Base-by-base conservation (phyloP, 2,329 filamentous ascomycete species). In the Fusarium tupiense region DNA sequence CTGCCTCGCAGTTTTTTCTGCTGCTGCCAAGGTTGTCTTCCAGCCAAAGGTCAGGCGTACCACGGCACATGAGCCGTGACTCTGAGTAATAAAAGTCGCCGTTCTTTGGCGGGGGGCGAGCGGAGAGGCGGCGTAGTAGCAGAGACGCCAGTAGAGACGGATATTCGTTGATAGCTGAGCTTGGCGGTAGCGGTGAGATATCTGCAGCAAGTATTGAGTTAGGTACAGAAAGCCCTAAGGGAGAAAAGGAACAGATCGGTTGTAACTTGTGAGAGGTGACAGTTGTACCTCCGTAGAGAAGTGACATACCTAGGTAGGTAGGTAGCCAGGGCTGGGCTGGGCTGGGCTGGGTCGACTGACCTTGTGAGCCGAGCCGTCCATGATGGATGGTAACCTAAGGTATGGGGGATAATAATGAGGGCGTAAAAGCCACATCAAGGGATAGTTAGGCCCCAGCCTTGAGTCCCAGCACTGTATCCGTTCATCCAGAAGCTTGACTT, bases 21-120 rank as follows among this genome's bases (percentile, higher is more conserved):
- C 46, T 50, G 38, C 61, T 38, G 66, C 60, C 66, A 70, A 70
- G 66, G 50, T 65, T 26, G 49, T 64, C 26, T 29, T 40, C 46
- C 26, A 52, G 49, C 31, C 43, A 43, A 67, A 74, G 67, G 71
- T 77, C 74, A 77, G 71, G 71, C 61, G 69, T 57, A 52, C 59
- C 52, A 64, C 44, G 35, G 54, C 72, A 61, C 60, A 69, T 65
- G 71, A 71, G 64, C 68, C 71, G 69, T 76, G 64, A 69, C 69
- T 65, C 69, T 65, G 56, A 67, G 64, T 66, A 54, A 73, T 66
- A 57, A 73, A 65, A 35, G 61, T 44, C 35, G 61, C 65, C 50
- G 60, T 56, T 64, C 41, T 61, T 56, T 60, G 66, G 67, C 54
- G 63, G 63, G 54, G 70, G 52, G 62, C 60, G 43, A 60, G 64